Evolutionary conservation across 2,329 filamentous ascomycete genomes (phyloP).

Genomic region (Blastomyces gilchristii): DNA sequence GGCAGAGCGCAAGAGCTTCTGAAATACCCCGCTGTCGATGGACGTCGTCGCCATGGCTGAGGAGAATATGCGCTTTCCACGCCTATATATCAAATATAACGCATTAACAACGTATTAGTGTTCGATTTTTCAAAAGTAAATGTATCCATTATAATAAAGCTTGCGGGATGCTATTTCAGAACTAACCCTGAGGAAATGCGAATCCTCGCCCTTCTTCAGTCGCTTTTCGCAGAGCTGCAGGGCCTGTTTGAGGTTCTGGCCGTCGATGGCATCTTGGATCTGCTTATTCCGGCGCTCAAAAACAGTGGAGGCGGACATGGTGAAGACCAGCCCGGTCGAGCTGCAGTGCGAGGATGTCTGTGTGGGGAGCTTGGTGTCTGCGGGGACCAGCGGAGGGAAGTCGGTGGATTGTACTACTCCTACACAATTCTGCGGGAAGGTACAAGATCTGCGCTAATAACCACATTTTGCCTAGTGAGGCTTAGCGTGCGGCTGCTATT

Average conservation of each 20-base stretch:
- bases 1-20: conserved; percentile 36
- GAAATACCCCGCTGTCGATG: conserved; percentile 35
- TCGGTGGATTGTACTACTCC: neutral
- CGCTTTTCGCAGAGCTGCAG: conserved; percentile 42
- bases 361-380: conserved; percentile 7
- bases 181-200: conserved; percentile 32
- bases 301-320: conserved; percentile 31
- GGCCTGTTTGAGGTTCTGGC: conserved; percentile 40
- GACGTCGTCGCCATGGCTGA: conserved; percentile 31
- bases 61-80: conserved; percentile 36
- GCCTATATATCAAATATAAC: conserved; percentile 22
- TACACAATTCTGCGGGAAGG: neutral
- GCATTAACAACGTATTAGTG: neutral
- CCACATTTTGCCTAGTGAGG: neutral
- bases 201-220: conserved; percentile 45
- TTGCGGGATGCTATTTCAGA: neutral
- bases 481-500: neutral
- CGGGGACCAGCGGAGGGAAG: conserved; percentile 6
- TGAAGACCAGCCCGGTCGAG: conserved; percentile 5
- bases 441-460: neutral
- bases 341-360: neutral
- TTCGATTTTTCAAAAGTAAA: neutral
- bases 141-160: neutral
- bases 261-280: conserved; percentile 41
- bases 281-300: conserved; percentile 39